Conservation (phyloP, 192 early-diverging fungal species). For the Backusella mclennaniae region DNA sequence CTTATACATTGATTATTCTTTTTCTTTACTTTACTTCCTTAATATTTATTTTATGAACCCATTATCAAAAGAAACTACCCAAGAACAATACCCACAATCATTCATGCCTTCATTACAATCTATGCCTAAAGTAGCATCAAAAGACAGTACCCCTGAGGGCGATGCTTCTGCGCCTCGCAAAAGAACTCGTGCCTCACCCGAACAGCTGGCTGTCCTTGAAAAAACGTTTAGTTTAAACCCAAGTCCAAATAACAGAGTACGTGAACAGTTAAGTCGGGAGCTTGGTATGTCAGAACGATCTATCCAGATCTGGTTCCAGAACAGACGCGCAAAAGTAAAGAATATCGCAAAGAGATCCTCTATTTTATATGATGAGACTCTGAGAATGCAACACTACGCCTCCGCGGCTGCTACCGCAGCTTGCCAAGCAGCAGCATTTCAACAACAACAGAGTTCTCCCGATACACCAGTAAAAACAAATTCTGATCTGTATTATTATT, state of each 20-base stretch:
- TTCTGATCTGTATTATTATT: slow-evolving; percentile 33
- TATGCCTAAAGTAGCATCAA: slow-evolving; percentile 1
- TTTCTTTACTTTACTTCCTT: slow-evolving; percentile 7
- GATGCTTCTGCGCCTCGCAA: slow-evolving; percentile 40
- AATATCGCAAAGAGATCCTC: slow-evolving; percentile 42
- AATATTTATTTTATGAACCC: background rate
- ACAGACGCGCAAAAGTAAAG: slow-evolving; percentile 77
- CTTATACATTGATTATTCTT: background rate
- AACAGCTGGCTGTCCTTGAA: slow-evolving; percentile 63
- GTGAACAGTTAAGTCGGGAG: slow-evolving; percentile 62
- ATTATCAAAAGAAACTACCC: background rate
- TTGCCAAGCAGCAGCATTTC: slow-evolving; percentile 25
- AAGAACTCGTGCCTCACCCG: slow-evolving; percentile 63
- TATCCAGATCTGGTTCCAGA: slow-evolving; percentile 89
- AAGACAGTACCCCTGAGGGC: slow-evolving; percentile 1
- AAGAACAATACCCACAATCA: background rate
- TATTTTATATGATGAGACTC: slow-evolving; percentile 27
- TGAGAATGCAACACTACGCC: slow-evolving; percentile 29
- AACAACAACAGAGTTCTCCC: slow-evolving; percentile 12
- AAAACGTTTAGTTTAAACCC: slow-evolving; percentile 69
- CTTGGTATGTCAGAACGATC: slow-evolving; percentile 70
- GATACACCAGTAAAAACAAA: slow-evolving; percentile 10
- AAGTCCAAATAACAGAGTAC: slow-evolving; percentile 63
- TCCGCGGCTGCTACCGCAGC: slow-evolving; percentile 29
- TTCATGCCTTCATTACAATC: slow-evolving; percentile 2